A percentile compares a stretch with the other conserved stretches of the same genome.
Conservation (phyloP, 2,329 filamentous ascomycete genomes). For the Raffaelea albimanens region DNA sequence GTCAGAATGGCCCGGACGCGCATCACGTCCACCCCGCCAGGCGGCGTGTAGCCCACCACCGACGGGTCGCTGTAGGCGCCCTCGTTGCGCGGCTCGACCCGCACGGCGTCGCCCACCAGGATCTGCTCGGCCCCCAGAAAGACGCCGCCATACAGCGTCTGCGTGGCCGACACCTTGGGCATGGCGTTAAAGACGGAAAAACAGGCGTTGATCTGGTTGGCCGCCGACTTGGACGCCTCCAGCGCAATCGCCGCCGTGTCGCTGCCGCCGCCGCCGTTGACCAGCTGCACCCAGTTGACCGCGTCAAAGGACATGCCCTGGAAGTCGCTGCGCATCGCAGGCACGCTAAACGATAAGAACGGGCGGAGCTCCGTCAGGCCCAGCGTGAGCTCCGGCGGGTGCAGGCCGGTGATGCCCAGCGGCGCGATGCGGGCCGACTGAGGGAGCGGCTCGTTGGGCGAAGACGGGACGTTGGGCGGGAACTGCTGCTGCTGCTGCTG, state of each 20-base stretch:
- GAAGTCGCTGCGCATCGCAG: conserved; percentile 17
- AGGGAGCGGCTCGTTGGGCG: conserved; percentile 16
- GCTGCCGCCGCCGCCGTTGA: conserved; percentile 5
- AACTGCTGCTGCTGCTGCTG: conserved; percentile 6
- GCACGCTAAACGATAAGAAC: conserved; percentile 27
- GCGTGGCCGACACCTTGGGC: conserved; percentile 12
- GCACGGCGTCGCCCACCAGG: conserved; percentile 22
- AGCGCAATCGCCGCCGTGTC: conserved; percentile 17
- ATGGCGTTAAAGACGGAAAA: conserved; percentile 23
- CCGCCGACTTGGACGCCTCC: conserved; percentile 27
- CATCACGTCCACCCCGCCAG: conserved; percentile 17
- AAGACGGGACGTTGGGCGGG: conserved; percentile 2
- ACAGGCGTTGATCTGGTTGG: conserved; percentile 23
- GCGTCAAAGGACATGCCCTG: conserved; percentile 17
- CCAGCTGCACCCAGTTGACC: conserved; percentile 20
- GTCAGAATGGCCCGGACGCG: conserved; percentile 19
- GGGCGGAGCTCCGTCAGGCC: conserved; percentile 21
- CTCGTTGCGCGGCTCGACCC: conserved; percentile 14
- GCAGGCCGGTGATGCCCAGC: conserved; percentile 17
- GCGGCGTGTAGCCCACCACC: conserved; percentile 51
- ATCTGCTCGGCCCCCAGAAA: conserved; percentile 28
- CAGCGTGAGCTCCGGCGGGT: conserved; percentile 13
- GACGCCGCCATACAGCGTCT: conserved; percentile 19
- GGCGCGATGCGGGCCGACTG: conserved; percentile 19
- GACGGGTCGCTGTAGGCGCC: background rate